Conservation (phyloP, 768 basidiomycete genomes). For the Suillus paluster region DNA sequence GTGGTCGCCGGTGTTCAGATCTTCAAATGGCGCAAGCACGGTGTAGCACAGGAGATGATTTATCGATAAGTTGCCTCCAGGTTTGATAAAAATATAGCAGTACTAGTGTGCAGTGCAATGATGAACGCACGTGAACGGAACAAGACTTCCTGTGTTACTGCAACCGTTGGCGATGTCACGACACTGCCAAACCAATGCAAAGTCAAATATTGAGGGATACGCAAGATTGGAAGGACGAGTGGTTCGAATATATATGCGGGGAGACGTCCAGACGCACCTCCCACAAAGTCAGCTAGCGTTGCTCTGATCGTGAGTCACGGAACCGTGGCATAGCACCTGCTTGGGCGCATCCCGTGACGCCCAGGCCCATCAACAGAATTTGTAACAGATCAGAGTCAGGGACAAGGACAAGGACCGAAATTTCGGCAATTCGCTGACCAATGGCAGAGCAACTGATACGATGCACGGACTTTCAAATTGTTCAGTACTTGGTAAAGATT, state of each 20-base stretch:
- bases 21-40: constrained; percentile 18
- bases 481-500: no score
- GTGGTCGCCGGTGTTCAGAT: constrained; percentile 18
- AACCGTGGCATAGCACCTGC: not conserved
- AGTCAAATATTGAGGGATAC: not conserved
- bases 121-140: not conserved
- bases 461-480: no score
- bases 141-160: not conserved
- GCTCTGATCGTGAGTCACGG: no score
- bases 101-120: not conserved
- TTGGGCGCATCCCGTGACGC: not conserved
- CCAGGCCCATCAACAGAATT: no score
- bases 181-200: not conserved
- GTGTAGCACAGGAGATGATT: constrained; percentile 13
- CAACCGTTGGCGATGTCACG: not conserved
- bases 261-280: not conserved
- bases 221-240: not conserved
- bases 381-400: not conserved
- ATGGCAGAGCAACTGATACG: no score
- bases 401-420: not conserved
- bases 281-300: not conserved
- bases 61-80: not conserved
- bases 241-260: not conserved
- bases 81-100: not conserved
- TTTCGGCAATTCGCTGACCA: no score